Evolutionary conservation across 2,329 filamentous ascomycete genomes (phyloP), one percentile per base, ranked within the genome.

Genomic region (Dothidotthia symphoricarpi): DNA sequence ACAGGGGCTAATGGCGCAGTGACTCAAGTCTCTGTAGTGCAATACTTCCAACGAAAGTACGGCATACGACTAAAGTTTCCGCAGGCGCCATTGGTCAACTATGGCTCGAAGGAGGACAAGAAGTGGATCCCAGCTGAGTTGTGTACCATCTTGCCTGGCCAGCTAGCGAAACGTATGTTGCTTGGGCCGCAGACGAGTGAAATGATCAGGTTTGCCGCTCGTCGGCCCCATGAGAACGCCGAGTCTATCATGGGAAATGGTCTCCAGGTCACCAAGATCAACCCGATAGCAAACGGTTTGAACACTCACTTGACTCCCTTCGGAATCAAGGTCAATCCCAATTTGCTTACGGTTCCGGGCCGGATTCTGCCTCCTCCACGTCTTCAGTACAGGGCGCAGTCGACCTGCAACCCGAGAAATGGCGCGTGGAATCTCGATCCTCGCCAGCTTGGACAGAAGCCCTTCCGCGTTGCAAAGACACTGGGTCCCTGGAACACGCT

Each of bases 311-410:
- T 64, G 29, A 50, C 17, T 4, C 58, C 71, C 2, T 93, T 89
- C 44, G 83, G 83, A 4, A 72, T 94, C 43, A 66, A 68, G 1
- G 75, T 89, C 3, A 73, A 70, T 6, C 75, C 76, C 10, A 64
- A 71, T 1, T 73, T 95, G 24, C 71, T 95, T 24, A 85, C 85
- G 0, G 85, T 95, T 0, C 72, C 74, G 1, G 90, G 80, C 1
- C 81, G 89, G 5, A 76, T 91, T 27, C 74, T 95, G 0, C 28
- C 54, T 0, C 57, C 78, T 0, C 88, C 88, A 0, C 54, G 48
- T 0, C 67, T 95, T 17, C 61, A 68, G 2, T 95, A 95, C 55
- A 44, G 59, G 14, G 45, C 28, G 12, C 47, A 36, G 12, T 59
- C 47, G 6, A 39, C 50, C 34, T 41, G 75, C 5, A 57, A 34